Conservation (phyloP, 768 basidiomycete genomes). For the Holtermanniella nyarrowii region DNA sequence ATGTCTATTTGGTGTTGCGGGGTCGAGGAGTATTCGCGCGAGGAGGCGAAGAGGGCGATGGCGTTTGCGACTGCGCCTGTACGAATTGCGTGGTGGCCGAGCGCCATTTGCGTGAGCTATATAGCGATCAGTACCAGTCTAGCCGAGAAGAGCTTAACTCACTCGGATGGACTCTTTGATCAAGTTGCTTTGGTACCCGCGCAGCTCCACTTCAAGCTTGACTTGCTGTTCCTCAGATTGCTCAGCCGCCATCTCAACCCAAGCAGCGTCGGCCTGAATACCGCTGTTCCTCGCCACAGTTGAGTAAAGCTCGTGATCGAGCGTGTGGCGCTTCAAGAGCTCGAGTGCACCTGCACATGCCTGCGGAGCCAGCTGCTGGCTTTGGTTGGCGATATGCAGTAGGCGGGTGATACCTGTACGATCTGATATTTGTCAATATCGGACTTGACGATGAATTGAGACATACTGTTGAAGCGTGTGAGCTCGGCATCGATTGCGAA, state of each 20-base stretch:
- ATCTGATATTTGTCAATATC: constrained; percentile 6
- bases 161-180: constrained; percentile 98
- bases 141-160: constrained; percentile 32
- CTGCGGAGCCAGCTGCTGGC: constrained; percentile 6
- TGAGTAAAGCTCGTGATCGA: constrained; percentile 11
- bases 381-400: constrained; percentile 13
- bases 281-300: not conserved
- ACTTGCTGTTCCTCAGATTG: constrained; percentile 63
- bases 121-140: not conserved
- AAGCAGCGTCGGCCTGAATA: constrained; percentile 48
- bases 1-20: constrained; percentile 88
- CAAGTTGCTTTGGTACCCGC: constrained; percentile 90
- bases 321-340: constrained; percentile 18
- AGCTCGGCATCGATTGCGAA: not conserved
- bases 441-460: too few species aligned
- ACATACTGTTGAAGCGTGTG: not conserved
- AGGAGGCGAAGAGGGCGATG: constrained; percentile 76
- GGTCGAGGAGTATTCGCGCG: constrained; percentile 83
- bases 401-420: constrained; percentile 29
- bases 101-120: constrained; percentile 50
- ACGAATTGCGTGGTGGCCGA: constrained; percentile 66
- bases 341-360: constrained; percentile 4
- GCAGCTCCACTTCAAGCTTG: constrained; percentile 87
- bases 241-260: constrained; percentile 59
- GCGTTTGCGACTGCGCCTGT: constrained; percentile 62